Percentiles rank a stretch among this genome's conserved stretches.
These are phyloP conservation scores for Coniferiporia sulphurascens DNA, from an alignment of 1,284 basidiomycete genomes.

Conservation along the genomic window DNA sequence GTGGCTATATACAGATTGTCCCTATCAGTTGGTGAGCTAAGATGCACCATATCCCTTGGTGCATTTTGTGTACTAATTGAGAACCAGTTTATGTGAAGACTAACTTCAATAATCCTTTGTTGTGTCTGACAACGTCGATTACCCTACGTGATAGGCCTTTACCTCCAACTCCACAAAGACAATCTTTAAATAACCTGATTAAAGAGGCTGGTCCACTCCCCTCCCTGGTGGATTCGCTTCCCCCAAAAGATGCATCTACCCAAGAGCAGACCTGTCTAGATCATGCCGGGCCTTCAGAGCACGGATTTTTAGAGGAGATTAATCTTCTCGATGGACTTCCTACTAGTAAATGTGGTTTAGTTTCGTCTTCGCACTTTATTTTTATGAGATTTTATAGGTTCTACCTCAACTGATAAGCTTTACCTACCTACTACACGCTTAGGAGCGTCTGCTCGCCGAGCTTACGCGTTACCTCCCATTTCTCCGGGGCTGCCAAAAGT, in stretches of 20 bases:
- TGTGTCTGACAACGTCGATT: slow-evolving; percentile 75
- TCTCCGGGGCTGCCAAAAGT: slow-evolving; percentile 36
- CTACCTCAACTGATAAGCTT: slow-evolving; percentile 32
- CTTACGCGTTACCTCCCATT: slow-evolving; percentile 55
- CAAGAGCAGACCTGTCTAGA: neutral
- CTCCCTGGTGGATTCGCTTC: slow-evolving; percentile 15
- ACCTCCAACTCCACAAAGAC: slow-evolving; percentile 44
- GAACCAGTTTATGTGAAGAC: slow-evolving; percentile 65
- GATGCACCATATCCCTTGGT: slow-evolving; percentile 5
- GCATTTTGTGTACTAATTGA: slow-evolving; percentile 6
- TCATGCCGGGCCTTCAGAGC: neutral
- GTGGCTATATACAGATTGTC: slow-evolving; percentile 70
- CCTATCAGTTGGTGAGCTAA: slow-evolving; percentile 64
- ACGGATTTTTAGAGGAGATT: slow-evolving; percentile 57
- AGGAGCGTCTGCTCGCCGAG: slow-evolving; percentile 54
- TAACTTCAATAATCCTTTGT: slow-evolving; percentile 64
- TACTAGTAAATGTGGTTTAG: slow-evolving; percentile 35
- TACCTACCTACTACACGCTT: slow-evolving; percentile 62
- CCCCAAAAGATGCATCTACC: neutral
- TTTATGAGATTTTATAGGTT: slow-evolving; percentile 28
- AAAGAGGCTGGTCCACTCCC: slow-evolving; percentile 32
- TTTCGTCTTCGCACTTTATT: neutral
- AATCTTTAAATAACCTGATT: slow-evolving; percentile 45
- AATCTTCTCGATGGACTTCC: slow-evolving; percentile 71
- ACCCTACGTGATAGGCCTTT: slow-evolving; percentile 73